phyloP scores from a whole-genome alignment of 106 monocot genomes.

The Dioscorea zingiberensis region DNA sequence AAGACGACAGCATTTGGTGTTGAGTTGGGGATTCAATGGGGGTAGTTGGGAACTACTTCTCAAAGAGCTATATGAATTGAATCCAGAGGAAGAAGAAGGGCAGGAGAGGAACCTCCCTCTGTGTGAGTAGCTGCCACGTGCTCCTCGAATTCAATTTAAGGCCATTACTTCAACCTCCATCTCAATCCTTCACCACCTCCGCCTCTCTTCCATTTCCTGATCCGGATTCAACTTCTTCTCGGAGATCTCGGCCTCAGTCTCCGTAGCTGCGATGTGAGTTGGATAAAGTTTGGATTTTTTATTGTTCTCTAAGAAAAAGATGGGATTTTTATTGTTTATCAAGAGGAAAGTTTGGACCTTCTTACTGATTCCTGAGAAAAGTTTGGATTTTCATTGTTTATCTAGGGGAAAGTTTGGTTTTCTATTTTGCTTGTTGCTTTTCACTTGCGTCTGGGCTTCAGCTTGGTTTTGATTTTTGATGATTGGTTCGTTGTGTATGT shows the following conservation, averaged over 20 bases:
- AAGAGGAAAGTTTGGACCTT: not conserved
- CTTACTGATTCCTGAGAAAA: not conserved
- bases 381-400: not conserved
- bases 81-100: not conserved
- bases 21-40: constrained; percentile 2
- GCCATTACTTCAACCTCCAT: not conserved
- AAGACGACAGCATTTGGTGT: not conserved
- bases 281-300: not conserved
- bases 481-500: not conserved
- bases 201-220: not conserved
- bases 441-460: not conserved
- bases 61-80: not conserved
- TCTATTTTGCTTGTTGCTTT: too few species aligned
- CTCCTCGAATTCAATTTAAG: constrained; percentile 12
- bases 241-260: not conserved
- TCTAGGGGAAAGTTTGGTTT: not conserved
- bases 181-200: not conserved
- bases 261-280: not conserved
- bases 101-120: not conserved
- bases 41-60: constrained; percentile 24
- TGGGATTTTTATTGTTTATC: too few species aligned
- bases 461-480: too few species aligned
- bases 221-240: not conserved
- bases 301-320: not conserved
- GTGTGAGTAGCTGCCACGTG: constrained; percentile 16